A percentile compares a stretch with the other conserved stretches of the same genome.
Evolutionary conservation across 805 yeast genomes (phyloP).

Genomic region (Metschnikowia chrysomelidarum): DNA sequence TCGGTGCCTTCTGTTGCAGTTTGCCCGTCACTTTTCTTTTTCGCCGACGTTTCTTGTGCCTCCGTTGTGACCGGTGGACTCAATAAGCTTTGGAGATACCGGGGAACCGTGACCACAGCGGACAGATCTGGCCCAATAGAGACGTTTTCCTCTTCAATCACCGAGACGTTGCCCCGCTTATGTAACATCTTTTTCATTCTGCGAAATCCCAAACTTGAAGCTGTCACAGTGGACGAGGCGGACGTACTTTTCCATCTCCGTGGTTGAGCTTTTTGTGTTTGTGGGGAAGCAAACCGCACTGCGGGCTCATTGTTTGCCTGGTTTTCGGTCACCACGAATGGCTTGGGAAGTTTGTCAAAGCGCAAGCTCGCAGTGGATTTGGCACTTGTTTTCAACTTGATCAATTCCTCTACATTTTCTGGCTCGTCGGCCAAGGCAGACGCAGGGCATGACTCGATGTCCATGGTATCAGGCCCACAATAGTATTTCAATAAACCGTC

Average conservation of each 20-base stretch:
- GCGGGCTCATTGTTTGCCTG: neutral
- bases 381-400: no score
- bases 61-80: constrained; percentile 9
- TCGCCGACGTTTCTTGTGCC: neutral
- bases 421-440: constrained; percentile 1
- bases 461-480: constrained; percentile 8
- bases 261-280: no score
- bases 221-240: neutral
- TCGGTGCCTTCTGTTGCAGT: constrained; percentile 5
- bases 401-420: neutral
- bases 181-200: constrained; percentile 2
- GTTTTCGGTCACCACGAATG: neutral
- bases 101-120: constrained; percentile 6
- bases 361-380: no score
- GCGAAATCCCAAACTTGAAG: neutral
- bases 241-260: neutral
- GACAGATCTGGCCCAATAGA: constrained; percentile 5
- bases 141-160: neutral
- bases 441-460: constrained; percentile 11
- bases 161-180: neutral
- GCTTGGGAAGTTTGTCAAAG: no score
- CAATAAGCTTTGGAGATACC: constrained; percentile 8
- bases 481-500: constrained; percentile 15
- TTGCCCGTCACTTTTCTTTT: neutral
- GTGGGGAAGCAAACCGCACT: no score